A percentile compares a stretch with the other conserved stretches of the same genome.
These are phyloP conservation scores for Huntiella omanensis DNA, from an alignment of 2,329 filamentous ascomycete species.

Conservation along the genomic window DNA sequence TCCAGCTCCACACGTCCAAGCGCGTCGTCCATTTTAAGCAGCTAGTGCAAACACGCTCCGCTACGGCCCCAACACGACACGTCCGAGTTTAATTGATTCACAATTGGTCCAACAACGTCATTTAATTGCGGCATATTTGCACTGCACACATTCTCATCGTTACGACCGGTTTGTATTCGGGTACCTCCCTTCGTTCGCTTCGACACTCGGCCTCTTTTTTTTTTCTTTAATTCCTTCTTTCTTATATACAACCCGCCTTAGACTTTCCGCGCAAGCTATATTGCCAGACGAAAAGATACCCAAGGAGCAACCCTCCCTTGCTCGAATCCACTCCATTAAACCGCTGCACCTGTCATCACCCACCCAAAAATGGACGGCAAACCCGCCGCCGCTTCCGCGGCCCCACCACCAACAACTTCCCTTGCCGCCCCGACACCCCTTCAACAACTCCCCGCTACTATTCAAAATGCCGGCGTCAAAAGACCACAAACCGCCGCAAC, in stretches of 20 bases:
- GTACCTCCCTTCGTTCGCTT: too few species aligned
- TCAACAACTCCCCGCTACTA: constrained; percentile 12
- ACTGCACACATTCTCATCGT: neutral
- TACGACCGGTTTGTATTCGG: neutral
- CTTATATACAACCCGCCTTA: neutral
- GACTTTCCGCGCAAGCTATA: too few species aligned
- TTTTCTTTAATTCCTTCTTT: neutral
- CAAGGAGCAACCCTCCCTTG: neutral
- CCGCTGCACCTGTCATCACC: neutral
- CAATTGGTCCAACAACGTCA: neutral
- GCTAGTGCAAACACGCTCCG: too few species aligned
- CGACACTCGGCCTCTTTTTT: too few species aligned
- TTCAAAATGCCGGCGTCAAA: constrained; percentile 20
- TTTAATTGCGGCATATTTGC: neutral
- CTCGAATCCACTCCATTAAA: neutral
- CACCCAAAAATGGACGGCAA: neutral
- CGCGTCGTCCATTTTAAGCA: constrained; percentile 1
- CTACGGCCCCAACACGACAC: constrained; percentile 27
- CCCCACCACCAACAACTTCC: neutral
- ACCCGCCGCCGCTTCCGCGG: neutral
- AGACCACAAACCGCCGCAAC: constrained; percentile 15
- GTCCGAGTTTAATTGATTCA: constrained; percentile 14
- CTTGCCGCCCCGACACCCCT: neutral
- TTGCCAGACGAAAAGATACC: neutral
- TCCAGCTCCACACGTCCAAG: neutral